Evolutionary conservation across 78 protist genomes (phyloP), one percentile per base, ranked within the genome.

Genomic region (Pigoraptor vietnamica): DNA sequence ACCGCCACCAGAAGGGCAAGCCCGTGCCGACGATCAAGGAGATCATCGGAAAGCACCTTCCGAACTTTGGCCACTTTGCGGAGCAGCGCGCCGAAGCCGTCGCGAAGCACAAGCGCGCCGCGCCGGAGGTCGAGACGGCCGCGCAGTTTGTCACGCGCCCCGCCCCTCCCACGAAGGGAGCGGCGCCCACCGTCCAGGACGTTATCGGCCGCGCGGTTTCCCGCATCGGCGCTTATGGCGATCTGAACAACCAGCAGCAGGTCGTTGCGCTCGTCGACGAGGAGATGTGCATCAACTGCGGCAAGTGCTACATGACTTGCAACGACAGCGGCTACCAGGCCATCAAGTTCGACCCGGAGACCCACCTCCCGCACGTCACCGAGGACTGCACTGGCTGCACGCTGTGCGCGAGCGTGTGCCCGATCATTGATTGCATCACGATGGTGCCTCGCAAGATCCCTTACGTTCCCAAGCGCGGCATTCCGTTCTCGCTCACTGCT

Each of bases 231-330:
- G 82, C 94, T n/a, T 96, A 94, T 86, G 88, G 90, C 40, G 92
- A 95, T 29, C 93, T 97, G 34, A 55, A 81, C 92, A 94, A 93
- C 92, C 94, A 90, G 38, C 89, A 95, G 87, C 99, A 98, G 92
- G 98, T 96, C n/a, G 98, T 98, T 0, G 99, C 99, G 1, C 79
- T 94, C 39, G 90, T 98, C 33, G 96, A 98, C 92, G 97, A 95
- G 79, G 99, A 98, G 34, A 36, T 93, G 93, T 98, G 99, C 95
- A 97, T 98, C 91, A 98, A 98, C 96, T 98, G 99, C 90, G 99
- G 99, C 86, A 97, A 97, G 92, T 98, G 99, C 92, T 95, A 95
- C 94, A 98, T 97, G 98, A 96, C 98, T 19, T 97, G 98, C 94
- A 95, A 95, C 83, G 98, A 97, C 94, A 87, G 92, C 67, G 36